Percentiles rank a stretch among this genome's conserved stretches.
These are phyloP conservation scores for Xylaria sp. DNA, from an alignment of 2,329 filamentous ascomycete genomes.

Conservation along the genomic window DNA sequence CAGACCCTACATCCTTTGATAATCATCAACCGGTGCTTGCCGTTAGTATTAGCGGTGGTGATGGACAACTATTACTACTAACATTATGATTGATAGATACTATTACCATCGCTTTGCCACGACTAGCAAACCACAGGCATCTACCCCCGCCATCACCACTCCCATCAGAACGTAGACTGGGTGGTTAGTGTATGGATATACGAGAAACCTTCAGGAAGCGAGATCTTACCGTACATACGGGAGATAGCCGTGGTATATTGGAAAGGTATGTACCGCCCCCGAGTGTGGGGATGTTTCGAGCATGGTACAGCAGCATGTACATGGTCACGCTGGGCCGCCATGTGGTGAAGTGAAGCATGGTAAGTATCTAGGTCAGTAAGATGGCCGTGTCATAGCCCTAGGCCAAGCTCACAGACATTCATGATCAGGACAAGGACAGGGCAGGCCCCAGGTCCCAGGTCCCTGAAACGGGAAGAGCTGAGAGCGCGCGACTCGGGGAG, in stretches of 20 bases:
- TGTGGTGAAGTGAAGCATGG: constrained; percentile 14
- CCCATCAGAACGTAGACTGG: constrained; percentile 1
- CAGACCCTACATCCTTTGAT: not conserved
- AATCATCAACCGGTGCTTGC: not conserved
- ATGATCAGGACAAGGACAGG: not conserved
- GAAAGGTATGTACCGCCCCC: constrained; percentile 14
- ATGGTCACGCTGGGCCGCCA: constrained; percentile 18
- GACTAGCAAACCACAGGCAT: not conserved
- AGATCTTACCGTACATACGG: constrained; percentile 19
- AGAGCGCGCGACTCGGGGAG: constrained; percentile 12
- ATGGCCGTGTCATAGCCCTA: not conserved
- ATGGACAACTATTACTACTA: not conserved
- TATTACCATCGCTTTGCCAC: not conserved
- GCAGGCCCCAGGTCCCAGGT: constrained; percentile 2
- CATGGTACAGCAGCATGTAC: constrained; percentile 21
- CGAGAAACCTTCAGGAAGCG: constrained; percentile 19
- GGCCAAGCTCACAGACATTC: not conserved
- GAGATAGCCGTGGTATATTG: constrained; percentile 8
- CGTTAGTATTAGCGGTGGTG: not conserved
- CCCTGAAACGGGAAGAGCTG: constrained; percentile 27
- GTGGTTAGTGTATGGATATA: not conserved
- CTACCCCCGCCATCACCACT: not conserved
- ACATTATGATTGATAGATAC: not conserved
- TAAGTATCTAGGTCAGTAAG: constrained; percentile 2
- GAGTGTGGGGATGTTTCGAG: constrained; percentile 21